These are phyloP conservation scores for Saururus chinensis DNA, from an alignment of 164 flowering plant species.

Conservation along the genomic window DNA sequence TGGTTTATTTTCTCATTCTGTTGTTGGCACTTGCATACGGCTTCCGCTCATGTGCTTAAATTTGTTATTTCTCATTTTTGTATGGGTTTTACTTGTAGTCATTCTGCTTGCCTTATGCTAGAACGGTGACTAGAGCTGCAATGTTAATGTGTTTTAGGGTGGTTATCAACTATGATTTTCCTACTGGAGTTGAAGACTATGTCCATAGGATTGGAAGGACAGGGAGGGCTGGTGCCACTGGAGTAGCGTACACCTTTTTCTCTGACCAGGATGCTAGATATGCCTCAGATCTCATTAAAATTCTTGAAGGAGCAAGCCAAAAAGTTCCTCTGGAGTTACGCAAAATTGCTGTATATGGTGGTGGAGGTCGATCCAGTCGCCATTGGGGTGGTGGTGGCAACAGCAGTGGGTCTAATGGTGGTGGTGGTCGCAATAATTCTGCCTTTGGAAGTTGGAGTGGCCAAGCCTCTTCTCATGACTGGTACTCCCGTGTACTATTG, in stretches of 20 bases:
- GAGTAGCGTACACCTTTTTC: conserved; percentile 70
- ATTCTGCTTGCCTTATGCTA: neutral
- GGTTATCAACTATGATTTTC: conserved; percentile 88
- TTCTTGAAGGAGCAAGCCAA: conserved; percentile 81
- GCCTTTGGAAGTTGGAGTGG: conserved; percentile 35
- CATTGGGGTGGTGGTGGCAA: conserved; percentile 44
- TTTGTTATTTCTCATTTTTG: neutral
- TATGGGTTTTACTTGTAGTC: neutral
- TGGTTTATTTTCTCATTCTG: neutral
- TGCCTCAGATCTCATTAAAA: conserved; percentile 71
- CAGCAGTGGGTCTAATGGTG: conserved; percentile 25
- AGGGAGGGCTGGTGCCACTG: conserved; percentile 93
- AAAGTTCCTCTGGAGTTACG: conserved; percentile 52
- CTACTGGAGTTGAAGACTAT: conserved; percentile 86
- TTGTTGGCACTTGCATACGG: neutral
- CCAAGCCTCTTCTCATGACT: conserved; percentile 30
- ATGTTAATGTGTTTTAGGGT: conserved; percentile 35
- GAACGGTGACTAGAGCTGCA: too few relatives aligned
- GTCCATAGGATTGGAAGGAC: conserved; percentile 95
- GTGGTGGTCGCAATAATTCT: conserved; percentile 31
- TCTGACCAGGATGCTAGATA: conserved; percentile 71
- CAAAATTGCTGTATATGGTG: conserved; percentile 38
- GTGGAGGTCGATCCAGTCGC: conserved; percentile 37
- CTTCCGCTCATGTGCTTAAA: neutral
- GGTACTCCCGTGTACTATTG: conserved; percentile 13